Evolutionary conservation across 768 basidiomycete species (phyloP).

Genomic region (Termitomyces sp.): DNA sequence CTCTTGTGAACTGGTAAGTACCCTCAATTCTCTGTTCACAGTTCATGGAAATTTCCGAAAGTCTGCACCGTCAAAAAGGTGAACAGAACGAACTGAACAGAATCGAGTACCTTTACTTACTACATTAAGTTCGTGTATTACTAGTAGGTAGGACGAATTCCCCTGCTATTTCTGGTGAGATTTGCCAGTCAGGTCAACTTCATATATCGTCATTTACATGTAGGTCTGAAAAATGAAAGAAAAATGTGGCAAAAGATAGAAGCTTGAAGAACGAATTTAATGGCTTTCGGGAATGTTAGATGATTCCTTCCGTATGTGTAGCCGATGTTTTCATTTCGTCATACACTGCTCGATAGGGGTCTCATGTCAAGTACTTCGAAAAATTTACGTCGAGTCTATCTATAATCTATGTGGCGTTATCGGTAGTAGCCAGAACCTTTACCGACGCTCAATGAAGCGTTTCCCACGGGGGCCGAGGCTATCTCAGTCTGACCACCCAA

Average conservation of each 20-base stretch:
- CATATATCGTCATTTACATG: too few relatives aligned
- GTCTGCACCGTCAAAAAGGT: too few relatives aligned
- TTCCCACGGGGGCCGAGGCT: background rate
- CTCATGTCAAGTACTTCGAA: background rate
- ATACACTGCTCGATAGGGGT: background rate
- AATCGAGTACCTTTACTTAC: too few relatives aligned
- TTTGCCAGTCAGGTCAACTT: too few relatives aligned
- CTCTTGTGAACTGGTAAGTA: too few relatives aligned
- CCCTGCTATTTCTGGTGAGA: too few relatives aligned
- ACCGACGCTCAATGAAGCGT: background rate
- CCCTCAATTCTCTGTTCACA: too few relatives aligned
- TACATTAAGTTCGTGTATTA: too few relatives aligned
- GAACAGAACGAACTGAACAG: too few relatives aligned
- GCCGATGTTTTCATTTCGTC: background rate
- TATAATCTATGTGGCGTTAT: background rate
- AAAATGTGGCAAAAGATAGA: background rate
- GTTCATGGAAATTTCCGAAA: too few relatives aligned
- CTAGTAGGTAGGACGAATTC: too few relatives aligned
- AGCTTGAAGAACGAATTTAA: background rate
- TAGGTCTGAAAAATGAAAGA: background rate
- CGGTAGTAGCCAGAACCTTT: background rate
- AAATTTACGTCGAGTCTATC: background rate
- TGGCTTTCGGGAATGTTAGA: background rate
- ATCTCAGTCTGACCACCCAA: background rate
- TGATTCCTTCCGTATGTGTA: background rate